Evolutionary conservation across 129 eudicot species (phyloP).

Genomic region (Chrysanthemum makinoi): DNA sequence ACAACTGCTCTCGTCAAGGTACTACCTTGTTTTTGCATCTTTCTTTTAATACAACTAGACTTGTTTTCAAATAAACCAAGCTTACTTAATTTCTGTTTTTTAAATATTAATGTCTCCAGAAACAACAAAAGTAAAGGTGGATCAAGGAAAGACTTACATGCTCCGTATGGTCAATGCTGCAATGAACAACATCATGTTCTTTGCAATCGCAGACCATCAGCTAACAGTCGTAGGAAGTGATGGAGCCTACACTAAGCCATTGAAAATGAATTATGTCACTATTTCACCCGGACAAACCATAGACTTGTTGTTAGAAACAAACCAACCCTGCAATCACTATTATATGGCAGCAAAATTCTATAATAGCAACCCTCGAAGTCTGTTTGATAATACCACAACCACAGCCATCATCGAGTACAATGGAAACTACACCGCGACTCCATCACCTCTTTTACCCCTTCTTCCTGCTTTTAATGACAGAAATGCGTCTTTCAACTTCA

Average conservation of each 20-base stretch:
- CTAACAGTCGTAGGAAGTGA: conserved; percentile 59
- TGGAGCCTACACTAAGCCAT: conserved; percentile 61
- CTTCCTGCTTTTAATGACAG: conserved; percentile 41
- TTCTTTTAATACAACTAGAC: background rate
- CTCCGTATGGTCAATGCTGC: conserved; percentile 65
- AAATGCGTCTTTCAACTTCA: conserved; percentile 35
- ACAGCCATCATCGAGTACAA: conserved; percentile 48
- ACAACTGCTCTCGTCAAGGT: conserved; percentile 45
- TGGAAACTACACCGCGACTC: conserved; percentile 19
- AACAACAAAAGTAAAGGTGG: conserved; percentile 46
- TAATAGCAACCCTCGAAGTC: conserved; percentile 15
- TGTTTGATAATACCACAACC: conserved; percentile 33
- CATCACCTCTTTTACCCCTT: conserved; percentile 21
- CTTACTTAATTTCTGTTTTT: background rate
- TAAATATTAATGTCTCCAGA: conserved; percentile 15
- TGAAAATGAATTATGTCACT: conserved; percentile 33
- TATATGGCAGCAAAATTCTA: conserved; percentile 52
- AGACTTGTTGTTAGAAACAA: conserved; percentile 49
- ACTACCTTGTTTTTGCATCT: background rate
- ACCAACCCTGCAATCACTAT: conserved; percentile 46
- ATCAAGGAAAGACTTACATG: conserved; percentile 61
- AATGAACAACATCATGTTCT: conserved; percentile 59
- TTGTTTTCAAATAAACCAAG: background rate
- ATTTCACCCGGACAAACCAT: conserved; percentile 72
- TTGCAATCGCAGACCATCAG: conserved; percentile 38